Conservation (phyloP, 2,329 filamentous ascomycete genomes). For the Fusarium temperatum region DNA sequence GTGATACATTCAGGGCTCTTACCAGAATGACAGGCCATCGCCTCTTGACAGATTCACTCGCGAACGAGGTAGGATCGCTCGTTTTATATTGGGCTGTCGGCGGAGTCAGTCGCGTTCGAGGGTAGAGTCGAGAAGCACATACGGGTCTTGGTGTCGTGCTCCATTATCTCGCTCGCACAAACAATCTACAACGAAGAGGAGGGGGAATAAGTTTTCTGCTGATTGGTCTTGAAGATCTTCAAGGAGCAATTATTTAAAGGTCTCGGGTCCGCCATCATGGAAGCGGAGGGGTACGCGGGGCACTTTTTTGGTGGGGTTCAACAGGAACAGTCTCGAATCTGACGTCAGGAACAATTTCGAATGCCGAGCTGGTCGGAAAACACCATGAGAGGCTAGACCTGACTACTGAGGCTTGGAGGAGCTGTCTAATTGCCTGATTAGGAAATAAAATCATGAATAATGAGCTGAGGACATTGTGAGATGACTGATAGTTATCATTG, state of each 20-base stretch:
- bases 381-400: constrained; percentile 3
- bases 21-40: constrained; percentile 96
- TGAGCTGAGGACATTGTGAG: background rate
- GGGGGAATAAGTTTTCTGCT: background rate
- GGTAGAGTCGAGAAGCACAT: constrained; percentile 44
- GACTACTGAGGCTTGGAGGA: background rate
- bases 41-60: constrained; percentile 82
- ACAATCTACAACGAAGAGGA: background rate
- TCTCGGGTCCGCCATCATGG: constrained; percentile 21
- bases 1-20: constrained; percentile 40
- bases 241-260: constrained; percentile 14
- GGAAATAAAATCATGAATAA: background rate
- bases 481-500: background rate
- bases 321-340: constrained; percentile 25
- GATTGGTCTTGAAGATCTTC: constrained; percentile 12
- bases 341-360: constrained; percentile 38
- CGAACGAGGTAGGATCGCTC: constrained; percentile 86
- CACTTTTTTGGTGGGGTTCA: constrained; percentile 34
- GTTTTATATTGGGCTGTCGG: constrained; percentile 78
- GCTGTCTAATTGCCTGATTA: background rate
- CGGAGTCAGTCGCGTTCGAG: constrained; percentile 21
- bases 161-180: constrained; percentile 54
- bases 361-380: constrained; percentile 18
- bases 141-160: constrained; percentile 79
- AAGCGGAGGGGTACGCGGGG: constrained; percentile 45